These are phyloP conservation scores for Aspergillus neotritici DNA, from an alignment of 2,329 filamentous ascomycete species.

Conservation along the genomic window DNA sequence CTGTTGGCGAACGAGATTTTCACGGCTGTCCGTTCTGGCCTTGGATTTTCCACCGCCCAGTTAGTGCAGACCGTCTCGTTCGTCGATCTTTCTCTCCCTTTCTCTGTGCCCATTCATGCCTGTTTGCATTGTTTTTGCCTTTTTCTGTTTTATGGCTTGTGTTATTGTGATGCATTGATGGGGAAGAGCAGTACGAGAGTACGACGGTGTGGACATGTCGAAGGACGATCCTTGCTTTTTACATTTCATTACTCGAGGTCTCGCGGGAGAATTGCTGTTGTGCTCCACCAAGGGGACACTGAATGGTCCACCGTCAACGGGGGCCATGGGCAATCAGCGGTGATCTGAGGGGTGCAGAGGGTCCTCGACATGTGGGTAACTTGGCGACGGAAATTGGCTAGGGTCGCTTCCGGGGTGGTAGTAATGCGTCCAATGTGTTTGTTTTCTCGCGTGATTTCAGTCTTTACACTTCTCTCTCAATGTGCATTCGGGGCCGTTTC, in stretches of 20 bases:
- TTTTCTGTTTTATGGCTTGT: constrained; percentile 10
- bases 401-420: constrained; percentile 46
- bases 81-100: constrained; percentile 7
- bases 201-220: constrained; percentile 17
- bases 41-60: constrained; percentile 15
- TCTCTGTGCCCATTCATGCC: constrained; percentile 5
- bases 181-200: constrained; percentile 23
- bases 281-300: too few species aligned
- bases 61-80: constrained; percentile 11
- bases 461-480: constrained; percentile 12
- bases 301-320: neutral
- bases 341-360: constrained; percentile 7
- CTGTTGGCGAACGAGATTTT: constrained; percentile 16
- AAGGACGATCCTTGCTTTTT: constrained; percentile 11
- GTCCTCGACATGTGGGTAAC: constrained; percentile 12
- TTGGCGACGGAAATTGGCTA: constrained; percentile 42
- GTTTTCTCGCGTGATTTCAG: constrained; percentile 12
- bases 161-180: constrained; percentile 24
- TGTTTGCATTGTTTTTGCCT: constrained; percentile 10
- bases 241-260: constrained; percentile 7
- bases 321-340: constrained; percentile 2
- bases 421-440: constrained; percentile 37
- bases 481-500: neutral
- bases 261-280: constrained; percentile 10
- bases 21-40: constrained; percentile 15